A percentile compares a stretch with the other conserved stretches of the same genome.
phyloP scores from a whole-genome alignment of 1,284 basidiomycete species.

The Ustilago tritici region DNA sequence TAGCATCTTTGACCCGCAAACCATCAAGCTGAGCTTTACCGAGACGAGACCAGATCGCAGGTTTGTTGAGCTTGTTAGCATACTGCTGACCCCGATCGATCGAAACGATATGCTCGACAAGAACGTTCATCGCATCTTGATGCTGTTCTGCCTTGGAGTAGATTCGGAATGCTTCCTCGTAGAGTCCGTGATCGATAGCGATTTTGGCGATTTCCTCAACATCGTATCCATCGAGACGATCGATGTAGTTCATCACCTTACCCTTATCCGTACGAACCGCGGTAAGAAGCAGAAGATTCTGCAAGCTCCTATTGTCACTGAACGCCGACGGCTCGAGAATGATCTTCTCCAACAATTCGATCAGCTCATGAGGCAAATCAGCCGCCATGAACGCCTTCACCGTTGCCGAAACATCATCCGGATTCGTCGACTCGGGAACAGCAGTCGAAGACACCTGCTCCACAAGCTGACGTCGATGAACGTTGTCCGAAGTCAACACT shows the following conservation, averaged over 20 bases:
- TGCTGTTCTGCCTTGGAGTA: slow-evolving; percentile 68
- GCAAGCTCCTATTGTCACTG: slow-evolving; percentile 81
- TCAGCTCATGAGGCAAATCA: slow-evolving; percentile 95
- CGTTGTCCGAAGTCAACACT: slow-evolving; percentile 89
- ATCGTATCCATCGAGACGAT: slow-evolving; percentile 96
- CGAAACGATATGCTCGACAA: slow-evolving; percentile 97
- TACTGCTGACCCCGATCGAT: slow-evolving; percentile 97
- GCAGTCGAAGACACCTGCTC: slow-evolving; percentile 89
- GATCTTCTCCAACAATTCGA: slow-evolving; percentile 98
- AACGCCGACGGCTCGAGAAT: slow-evolving; percentile 97
- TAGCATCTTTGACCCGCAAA: slow-evolving; percentile 96
- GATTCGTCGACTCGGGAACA: slow-evolving; percentile 95
- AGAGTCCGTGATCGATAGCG: slow-evolving; percentile 93
- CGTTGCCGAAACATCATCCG: slow-evolving; percentile 97
- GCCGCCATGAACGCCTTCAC: slow-evolving; percentile 99
- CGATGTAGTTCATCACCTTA: slow-evolving; percentile 98
- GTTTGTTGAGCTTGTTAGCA: slow-evolving; percentile 95
- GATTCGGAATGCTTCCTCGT: slow-evolving; percentile 87
- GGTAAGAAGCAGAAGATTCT: slow-evolving; percentile 90
- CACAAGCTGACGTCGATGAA: slow-evolving; percentile 91
- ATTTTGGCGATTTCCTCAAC: slow-evolving; percentile 94
- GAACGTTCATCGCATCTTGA: slow-evolving; percentile 88
- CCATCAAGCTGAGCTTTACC: slow-evolving; percentile 99
- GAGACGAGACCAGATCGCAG: slow-evolving; percentile 95
- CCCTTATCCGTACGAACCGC: slow-evolving; percentile 98